Evolutionary conservation across 805 yeast species (phyloP).

Genomic region (Saccharomycopsis microspora): DNA sequence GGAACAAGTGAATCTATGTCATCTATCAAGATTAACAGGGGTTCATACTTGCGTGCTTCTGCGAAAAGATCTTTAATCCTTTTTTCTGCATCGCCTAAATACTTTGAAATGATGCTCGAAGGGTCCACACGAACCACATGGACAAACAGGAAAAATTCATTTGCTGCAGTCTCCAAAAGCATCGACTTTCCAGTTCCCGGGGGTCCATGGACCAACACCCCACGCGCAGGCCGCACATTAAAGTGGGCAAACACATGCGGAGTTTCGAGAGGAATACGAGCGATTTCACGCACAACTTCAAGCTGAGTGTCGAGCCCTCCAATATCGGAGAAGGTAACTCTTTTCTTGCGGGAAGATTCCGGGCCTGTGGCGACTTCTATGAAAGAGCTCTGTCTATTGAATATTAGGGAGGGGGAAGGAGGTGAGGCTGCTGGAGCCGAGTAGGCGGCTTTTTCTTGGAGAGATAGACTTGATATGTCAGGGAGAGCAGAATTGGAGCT

Average conservation of each 20-base stretch:
- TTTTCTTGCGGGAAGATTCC: slow-evolving; percentile 9
- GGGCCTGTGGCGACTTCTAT: slow-evolving; percentile 23
- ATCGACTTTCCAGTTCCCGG: slow-evolving; percentile 96
- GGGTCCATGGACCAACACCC: slow-evolving; percentile 89
- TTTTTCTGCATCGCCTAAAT: slow-evolving; percentile 88
- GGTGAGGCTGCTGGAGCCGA: slow-evolving; percentile 30
- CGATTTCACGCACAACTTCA: slow-evolving; percentile 45
- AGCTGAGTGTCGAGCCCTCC: slow-evolving; percentile 75
- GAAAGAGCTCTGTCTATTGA: slow-evolving; percentile 26
- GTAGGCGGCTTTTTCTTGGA: slow-evolving; percentile 1
- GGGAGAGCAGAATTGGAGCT: slow-evolving; percentile 23
- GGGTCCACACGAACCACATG: slow-evolving; percentile 84
- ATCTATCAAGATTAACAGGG: slow-evolving; percentile 80
- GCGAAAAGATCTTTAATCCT: slow-evolving; percentile 70
- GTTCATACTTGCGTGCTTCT: slow-evolving; percentile 81
- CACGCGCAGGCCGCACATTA: slow-evolving; percentile 89
- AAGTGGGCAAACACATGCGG: slow-evolving; percentile 72
- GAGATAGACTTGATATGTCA: slow-evolving; percentile 19
- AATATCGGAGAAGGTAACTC: slow-evolving; percentile 38
- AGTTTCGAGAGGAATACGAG: slow-evolving; percentile 69
- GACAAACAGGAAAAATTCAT: slow-evolving; percentile 48
- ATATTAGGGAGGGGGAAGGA: slow-evolving; percentile 26
- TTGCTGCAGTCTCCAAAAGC: slow-evolving; percentile 73
- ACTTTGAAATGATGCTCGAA: slow-evolving; percentile 85
- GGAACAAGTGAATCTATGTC: slow-evolving; percentile 93